Evolutionary conservation across 495 filamentous ascomycete genomes (phyloP), one percentile per base, ranked within the genome.

Genomic region (Xylona heveae): DNA sequence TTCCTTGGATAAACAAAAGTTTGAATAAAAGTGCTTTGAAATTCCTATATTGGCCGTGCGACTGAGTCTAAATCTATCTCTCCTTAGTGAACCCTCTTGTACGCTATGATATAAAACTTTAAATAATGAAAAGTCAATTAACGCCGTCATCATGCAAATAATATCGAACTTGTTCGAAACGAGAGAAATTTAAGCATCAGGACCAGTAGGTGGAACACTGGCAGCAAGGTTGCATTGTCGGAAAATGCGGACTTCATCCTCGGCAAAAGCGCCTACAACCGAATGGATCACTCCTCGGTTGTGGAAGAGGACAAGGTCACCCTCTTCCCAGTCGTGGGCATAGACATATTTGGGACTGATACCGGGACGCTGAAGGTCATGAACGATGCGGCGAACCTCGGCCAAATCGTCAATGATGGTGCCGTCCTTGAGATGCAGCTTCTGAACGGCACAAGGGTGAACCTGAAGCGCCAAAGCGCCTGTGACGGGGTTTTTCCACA

Each of bases 181-280:
- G 28, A 16, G 22, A 17, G 19, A 29, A 31, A n/a, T n/a, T n/a
- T n/a, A n/a, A n/a, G 35, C 33, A 35, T 54, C 37, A 40, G 63
- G 62, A 0, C 65, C 66, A 38, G 59, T 37, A 7, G 65, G 62
- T 16, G 59, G 51, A 35, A 55, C 53, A 28, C 57, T 66, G 19
- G 65, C 70, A 20, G 74, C 72, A 46, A 78, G 54, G 45, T 80
- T 80, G 51, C 74, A 79, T 56, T 82, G 76, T 34, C 74, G 52
- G 40, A 82, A 80, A 36, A 82, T 38, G 17, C 75, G 50, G 16
- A 77, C 64, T 53, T 80, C 74, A 21, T 74, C 70, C 12, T 68
- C 60, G 26, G 60, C 62, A 48, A 82, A 80, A 1, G 71, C 71
- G 1, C 74, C 76, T 0, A 78, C 74, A 23, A 80, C 74, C 3